Conservation (phyloP, 2,329 filamentous ascomycete species). For the Sphaerulina populicola region DNA sequence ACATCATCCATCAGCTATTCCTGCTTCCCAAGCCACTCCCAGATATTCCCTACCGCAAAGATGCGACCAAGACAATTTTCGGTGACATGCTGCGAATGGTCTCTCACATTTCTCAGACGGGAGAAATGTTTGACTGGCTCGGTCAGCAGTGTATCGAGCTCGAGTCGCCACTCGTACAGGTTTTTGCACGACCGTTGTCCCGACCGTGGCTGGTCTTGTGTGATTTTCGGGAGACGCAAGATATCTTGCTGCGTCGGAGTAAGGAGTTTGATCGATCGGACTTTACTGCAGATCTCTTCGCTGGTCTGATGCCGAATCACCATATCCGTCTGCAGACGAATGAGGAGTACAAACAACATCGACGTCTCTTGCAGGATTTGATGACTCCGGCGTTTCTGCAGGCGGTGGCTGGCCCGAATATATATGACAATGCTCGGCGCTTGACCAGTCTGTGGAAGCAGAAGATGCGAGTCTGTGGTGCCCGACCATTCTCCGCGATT, state of each 20-base stretch:
- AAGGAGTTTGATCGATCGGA: conserved; percentile 4
- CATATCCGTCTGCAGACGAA: background rate
- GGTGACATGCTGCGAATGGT: too few species aligned
- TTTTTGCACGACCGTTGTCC: conserved; percentile 4
- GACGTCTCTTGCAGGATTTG: conserved; percentile 2
- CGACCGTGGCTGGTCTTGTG: conserved; percentile 3
- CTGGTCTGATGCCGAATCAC: background rate
- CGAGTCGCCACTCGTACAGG: conserved; percentile 2
- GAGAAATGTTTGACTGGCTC: background rate
- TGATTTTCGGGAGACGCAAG: conserved; percentile 3
- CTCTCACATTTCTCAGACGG: too few species aligned
- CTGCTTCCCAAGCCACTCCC: too few species aligned
- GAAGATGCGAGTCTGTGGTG: too few species aligned
- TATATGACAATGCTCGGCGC: background rate
- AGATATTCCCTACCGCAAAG: too few species aligned
- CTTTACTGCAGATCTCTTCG: conserved; percentile 1
- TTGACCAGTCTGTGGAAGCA: too few species aligned
- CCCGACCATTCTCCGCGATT: too few species aligned
- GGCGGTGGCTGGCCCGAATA: background rate
- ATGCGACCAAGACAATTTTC: too few species aligned
- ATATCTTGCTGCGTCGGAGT: background rate
- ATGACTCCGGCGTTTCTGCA: conserved; percentile 4
- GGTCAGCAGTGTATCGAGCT: background rate
- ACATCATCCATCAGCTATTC: too few species aligned
- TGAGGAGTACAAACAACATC: conserved; percentile 3